Evolutionary conservation across 768 basidiomycete genomes (phyloP), one percentile per base, ranked within the genome.

Genomic region (Mycena rebaudengoi): DNA sequence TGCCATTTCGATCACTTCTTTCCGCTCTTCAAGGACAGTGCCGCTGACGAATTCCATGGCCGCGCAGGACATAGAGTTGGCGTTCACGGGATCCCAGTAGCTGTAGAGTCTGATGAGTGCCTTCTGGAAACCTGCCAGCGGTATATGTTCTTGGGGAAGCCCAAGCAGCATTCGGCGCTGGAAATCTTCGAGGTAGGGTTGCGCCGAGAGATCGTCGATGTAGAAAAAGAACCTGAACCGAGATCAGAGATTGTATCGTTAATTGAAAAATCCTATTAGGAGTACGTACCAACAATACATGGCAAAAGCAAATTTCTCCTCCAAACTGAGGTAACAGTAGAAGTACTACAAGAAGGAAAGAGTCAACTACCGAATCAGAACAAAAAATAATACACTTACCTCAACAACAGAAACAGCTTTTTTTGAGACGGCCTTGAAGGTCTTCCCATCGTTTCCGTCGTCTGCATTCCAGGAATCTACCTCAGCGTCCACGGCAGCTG

Each of bases 151-250:
- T 29, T 71, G 69, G 1, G 70, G 69, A 5, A 46, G n/a, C 12
- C 67, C 59, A 1, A 63, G 46, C 3, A 73, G 50, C 28, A 69
- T 63, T n/a, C 62, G 67, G 20, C 62, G 60, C 29, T 71, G 46
- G 20, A 70, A 73, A 35, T 56, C 62, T 13, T 51, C 26, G 32
- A 61, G 66, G 11, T 60, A n/a, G 0, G 30, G 30, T 8, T 44
- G 35, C 46, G 68, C 63, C 28, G 64, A 40, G 39, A 35, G n/a
- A 52, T 71, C 70, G 29, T 73, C 70, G 18, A 70, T 59, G 23
- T 73, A 71, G 18, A 73, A 65, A n/a, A 67, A 29, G 25, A 53
- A 67, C 72, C 72, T 73, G 49, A 14, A 14, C 2, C 18, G 10
- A 7, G 10, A 7, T 44, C 32, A 53, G 20, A 30, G 20, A 60